These are phyloP conservation scores for Cyclanthera cordifolia DNA, from an alignment of 306 rosid genomes.

Conservation along the genomic window DNA sequence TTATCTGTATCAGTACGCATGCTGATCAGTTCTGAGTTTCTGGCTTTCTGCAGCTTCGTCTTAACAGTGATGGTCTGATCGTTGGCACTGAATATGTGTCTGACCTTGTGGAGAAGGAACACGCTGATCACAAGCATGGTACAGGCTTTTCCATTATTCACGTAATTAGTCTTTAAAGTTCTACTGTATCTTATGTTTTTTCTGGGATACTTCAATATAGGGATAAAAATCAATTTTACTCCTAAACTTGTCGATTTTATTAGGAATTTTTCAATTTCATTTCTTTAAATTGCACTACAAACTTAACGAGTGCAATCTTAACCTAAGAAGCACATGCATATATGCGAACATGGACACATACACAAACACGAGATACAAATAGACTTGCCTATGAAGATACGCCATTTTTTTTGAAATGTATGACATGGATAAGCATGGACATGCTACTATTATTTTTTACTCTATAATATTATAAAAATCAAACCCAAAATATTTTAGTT, in stretches of 20 bases:
- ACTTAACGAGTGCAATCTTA: not conserved
- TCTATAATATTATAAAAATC: no score
- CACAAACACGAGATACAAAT: no score
- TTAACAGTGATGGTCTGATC: constrained; percentile 65
- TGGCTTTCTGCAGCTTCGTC: constrained; percentile 61
- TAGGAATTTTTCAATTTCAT: not conserved
- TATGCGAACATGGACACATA: no score
- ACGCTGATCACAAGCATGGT: constrained; percentile 54
- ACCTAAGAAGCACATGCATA: no score
- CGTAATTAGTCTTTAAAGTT: constrained; percentile 7
- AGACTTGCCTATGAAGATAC: no score
- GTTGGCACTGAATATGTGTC: constrained; percentile 85
- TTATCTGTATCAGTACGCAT: not conserved
- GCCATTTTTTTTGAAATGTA: no score
- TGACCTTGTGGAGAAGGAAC: constrained; percentile 94
- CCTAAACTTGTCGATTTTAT: not conserved
- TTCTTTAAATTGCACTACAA: no score
- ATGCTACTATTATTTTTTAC: no score
- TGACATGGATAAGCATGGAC: no score
- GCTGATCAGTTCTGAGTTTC: constrained; percentile 18
- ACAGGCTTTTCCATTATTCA: constrained; percentile 21
- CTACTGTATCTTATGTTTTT: not conserved
- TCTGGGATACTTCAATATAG: no score
- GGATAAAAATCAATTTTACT: not conserved
- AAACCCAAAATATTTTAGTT: no score